These are phyloP conservation scores for Rhypophila decipiens DNA, from an alignment of 495 filamentous ascomycete species.

Conservation along the genomic window DNA sequence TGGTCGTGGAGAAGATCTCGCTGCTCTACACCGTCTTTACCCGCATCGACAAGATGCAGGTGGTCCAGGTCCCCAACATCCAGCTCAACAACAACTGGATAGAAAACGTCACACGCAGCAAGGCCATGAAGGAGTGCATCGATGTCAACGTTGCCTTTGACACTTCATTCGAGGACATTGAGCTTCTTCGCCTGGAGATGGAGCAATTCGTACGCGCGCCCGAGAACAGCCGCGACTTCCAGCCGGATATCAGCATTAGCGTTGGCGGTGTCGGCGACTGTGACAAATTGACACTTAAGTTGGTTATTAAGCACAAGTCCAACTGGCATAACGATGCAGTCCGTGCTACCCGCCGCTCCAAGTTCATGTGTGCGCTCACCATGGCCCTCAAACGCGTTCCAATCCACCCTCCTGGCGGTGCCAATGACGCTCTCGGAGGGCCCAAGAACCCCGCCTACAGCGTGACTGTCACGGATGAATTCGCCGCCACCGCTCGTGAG, in stretches of 20 bases:
- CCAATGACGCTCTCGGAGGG: constrained; percentile 59
- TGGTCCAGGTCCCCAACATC: constrained; percentile 87
- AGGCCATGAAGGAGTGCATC: constrained; percentile 84
- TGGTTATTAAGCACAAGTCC: constrained; percentile 85
- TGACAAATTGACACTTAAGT: constrained; percentile 76
- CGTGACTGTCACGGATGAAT: constrained; percentile 61
- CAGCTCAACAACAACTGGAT: constrained; percentile 86
- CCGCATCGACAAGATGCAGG: constrained; percentile 69
- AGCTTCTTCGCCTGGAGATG: constrained; percentile 74
- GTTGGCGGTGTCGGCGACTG: constrained; percentile 75
- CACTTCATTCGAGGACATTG: constrained; percentile 81
- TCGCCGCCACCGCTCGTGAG: constrained; percentile 53
- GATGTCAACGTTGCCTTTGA: constrained; percentile 74
- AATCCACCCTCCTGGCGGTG: constrained; percentile 76
- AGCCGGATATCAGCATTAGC: constrained; percentile 71
- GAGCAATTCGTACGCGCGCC: constrained; percentile 74
- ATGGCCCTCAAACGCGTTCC: constrained; percentile 79
- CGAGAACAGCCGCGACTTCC: constrained; percentile 88
- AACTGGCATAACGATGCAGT: constrained; percentile 94
- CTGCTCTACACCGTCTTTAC: constrained; percentile 92
- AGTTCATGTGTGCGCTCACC: constrained; percentile 93
- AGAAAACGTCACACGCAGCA: constrained; percentile 84
- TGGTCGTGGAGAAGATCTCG: constrained; percentile 88
- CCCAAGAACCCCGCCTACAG: constrained; percentile 65
- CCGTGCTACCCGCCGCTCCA: constrained; percentile 76